Base-by-base conservation (phyloP, 2,329 filamentous ascomycete species). In the Byssothecium circinans region DNA sequence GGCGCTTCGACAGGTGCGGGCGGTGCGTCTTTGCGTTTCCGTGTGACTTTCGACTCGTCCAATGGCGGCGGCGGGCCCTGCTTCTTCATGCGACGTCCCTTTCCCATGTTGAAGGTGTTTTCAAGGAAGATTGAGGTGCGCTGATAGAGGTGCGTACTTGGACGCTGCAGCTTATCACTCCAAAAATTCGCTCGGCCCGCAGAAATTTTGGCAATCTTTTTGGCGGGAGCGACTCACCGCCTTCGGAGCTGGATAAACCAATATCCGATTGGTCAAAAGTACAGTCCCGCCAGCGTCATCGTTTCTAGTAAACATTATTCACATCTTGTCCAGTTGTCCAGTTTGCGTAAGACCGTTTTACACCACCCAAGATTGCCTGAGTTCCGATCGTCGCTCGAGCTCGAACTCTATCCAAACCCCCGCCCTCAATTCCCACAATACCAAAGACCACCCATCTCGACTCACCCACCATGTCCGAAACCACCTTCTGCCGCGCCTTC, bases 1-100 rank as follows among this genome's bases (percentile, higher is more conserved):
- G 51, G 45, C 43, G 62, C 56, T 54, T 70, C 57, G 32, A 61
- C 56, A 1, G 62, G 79, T 76, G 52, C 80, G 71, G 56, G 77
- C 43, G 84, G 85, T 33, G 84, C 83, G 61, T 88, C 78, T 78
- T 97, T 97, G 70, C 91, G 84, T 82, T 97, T 96, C 67, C 86
- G 90, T 41, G 85, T 85, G 62, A 87, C 85, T 65, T 88, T 65
- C 57, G 70, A 76, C 59, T 96, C 89, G 57, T 94, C 89, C 57
- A 96, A 81, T 56, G 87, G 81, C 65, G 87, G 83, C 44, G 94
- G 94, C 56, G 87, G 80, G 46, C 91, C 92, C 81, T 97, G 94
- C 76, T 96, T 96, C 73, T 91, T 89, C 86, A 96, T 95, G 64
- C 91, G 89, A 70, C 91, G 88, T 71, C 91, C 89, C 53, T 85